Evolutionary conservation across 2,329 filamentous ascomycete species (phyloP).

Genomic region (Neonectria sp.): DNA sequence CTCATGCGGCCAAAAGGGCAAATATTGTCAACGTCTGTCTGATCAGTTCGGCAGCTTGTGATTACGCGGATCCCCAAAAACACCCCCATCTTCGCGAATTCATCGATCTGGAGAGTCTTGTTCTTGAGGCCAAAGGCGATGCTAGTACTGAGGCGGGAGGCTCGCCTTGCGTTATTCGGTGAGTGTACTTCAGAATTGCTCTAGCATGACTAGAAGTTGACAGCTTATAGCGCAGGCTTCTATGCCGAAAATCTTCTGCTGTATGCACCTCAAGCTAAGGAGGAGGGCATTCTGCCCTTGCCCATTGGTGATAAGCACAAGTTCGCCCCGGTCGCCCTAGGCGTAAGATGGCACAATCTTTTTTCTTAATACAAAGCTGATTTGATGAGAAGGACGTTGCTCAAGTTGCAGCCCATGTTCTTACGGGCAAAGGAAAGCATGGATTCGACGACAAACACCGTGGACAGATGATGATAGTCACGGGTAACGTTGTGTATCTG

Average conservation of each 20-base stretch:
- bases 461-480: conserved; percentile 68
- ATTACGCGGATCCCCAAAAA: conserved; percentile 63
- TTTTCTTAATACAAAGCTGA: neutral
- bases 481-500: conserved; percentile 50
- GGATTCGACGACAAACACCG: conserved; percentile 66
- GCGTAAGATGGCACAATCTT: conserved; percentile 49
- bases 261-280: conserved; percentile 61
- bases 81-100: conserved; percentile 67
- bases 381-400: conserved; percentile 61
- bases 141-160: conserved; percentile 56
- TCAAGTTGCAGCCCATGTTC: conserved; percentile 63
- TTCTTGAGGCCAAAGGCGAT: conserved; percentile 60
- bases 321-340: conserved; percentile 65
- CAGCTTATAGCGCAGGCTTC: conserved; percentile 59
- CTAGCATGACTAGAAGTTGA: neutral
- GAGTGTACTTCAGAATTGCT: conserved; percentile 20
- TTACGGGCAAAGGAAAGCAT: conserved; percentile 62
- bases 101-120: conserved; percentile 62
- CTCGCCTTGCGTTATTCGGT: conserved; percentile 64
- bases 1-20: conserved; percentile 61
- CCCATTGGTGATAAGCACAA: conserved; percentile 64
- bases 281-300: conserved; percentile 60
- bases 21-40: conserved; percentile 62
- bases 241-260: conserved; percentile 67
- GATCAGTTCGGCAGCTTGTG: conserved; percentile 64